These are phyloP conservation scores for Globisporangium irregulare DNA, from an alignment of 352 stramenopile species.

Conservation along the genomic window DNA sequence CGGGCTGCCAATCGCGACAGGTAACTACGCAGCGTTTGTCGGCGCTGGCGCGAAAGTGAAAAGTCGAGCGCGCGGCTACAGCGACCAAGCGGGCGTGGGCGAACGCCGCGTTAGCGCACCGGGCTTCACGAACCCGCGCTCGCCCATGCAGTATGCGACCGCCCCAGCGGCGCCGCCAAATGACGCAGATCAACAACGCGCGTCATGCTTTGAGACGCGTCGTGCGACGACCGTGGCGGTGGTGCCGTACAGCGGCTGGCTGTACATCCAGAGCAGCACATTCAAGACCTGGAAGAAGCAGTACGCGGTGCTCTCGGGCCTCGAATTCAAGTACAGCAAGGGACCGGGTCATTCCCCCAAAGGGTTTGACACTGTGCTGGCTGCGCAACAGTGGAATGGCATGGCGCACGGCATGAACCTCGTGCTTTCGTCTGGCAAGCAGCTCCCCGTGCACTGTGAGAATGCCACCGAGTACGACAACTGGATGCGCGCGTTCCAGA, in stretches of 20 bases:
- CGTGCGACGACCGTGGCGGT: slow-evolving; percentile 48
- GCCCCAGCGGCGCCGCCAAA: slow-evolving; percentile 3
- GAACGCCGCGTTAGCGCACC: slow-evolving; percentile 35
- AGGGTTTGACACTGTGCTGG: slow-evolving; percentile 58
- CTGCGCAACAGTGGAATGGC: slow-evolving; percentile 38
- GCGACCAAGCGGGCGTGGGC: slow-evolving; percentile 32
- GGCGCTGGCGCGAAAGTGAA: slow-evolving; percentile 20
- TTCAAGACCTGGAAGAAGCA: slow-evolving; percentile 72
- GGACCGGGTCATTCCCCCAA: slow-evolving; percentile 59
- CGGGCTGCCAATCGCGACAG: slow-evolving; percentile 43
- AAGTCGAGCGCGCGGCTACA: slow-evolving; percentile 49
- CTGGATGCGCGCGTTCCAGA: slow-evolving; percentile 48
- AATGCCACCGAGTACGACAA: slow-evolving; percentile 42
- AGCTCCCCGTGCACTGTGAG: slow-evolving; percentile 46
- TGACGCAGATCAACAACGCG: neutral
- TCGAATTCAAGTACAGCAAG: slow-evolving; percentile 77
- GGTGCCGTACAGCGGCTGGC: slow-evolving; percentile 60
- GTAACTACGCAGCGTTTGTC: slow-evolving; percentile 52
- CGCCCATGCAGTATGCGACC: slow-evolving; percentile 22
- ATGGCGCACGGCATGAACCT: slow-evolving; percentile 50
- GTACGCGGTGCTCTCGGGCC: slow-evolving; percentile 62
- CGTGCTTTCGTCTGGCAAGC: slow-evolving; percentile 41
- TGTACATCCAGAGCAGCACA: slow-evolving; percentile 59
- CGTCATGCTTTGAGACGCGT: slow-evolving; percentile 71
- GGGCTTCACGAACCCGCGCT: slow-evolving; percentile 17